These are phyloP conservation scores for Linum trigynum DNA, from an alignment of 345 rosid genomes.

Conservation along the genomic window DNA sequence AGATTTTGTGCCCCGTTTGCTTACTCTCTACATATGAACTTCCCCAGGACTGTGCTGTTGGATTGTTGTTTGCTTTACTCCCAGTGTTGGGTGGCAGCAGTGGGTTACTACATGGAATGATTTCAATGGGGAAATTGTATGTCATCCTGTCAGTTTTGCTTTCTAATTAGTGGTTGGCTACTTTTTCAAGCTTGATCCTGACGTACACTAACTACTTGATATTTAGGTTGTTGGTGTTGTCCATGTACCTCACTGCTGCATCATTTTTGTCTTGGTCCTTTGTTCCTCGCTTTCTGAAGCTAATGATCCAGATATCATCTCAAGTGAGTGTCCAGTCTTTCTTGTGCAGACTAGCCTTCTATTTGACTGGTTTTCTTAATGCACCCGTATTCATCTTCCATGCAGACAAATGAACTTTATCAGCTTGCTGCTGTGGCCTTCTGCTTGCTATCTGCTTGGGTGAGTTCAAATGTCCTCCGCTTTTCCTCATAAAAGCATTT, in stretches of 20 bases:
- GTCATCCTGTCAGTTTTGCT: slow-evolving; percentile 20
- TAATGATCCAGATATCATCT: slow-evolving; percentile 93
- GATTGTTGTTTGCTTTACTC: slow-evolving; percentile 85
- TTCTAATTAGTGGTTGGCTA: background rate
- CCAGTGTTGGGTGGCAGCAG: slow-evolving; percentile 96
- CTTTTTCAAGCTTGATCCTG: slow-evolving; percentile 1
- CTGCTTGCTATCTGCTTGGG: slow-evolving; percentile 99
- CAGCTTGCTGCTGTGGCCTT: slow-evolving; percentile 98
- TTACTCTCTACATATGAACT: background rate
- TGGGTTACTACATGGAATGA: slow-evolving; percentile 72
- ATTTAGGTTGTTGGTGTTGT: slow-evolving; percentile 71
- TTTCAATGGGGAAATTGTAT: slow-evolving; percentile 91
- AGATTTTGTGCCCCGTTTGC: background rate
- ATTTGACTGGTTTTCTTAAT: background rate
- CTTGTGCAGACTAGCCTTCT: slow-evolving; percentile 8
- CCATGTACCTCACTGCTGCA: slow-evolving; percentile 61
- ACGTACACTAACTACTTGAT: slow-evolving; percentile 6
- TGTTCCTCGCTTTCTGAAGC: slow-evolving; percentile 90
- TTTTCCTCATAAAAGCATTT: background rate
- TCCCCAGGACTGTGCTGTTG: slow-evolving; percentile 91
- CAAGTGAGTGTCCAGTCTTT: slow-evolving; percentile 50
- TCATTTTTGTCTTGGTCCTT: slow-evolving; percentile 88
- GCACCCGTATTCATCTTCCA: slow-evolving; percentile 11
- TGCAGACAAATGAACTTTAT: slow-evolving; percentile 95
- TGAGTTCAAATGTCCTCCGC: slow-evolving; percentile 29